Percentiles rank a stretch among this genome's conserved stretches.
phyloP scores from a whole-genome alignment of 768 basidiomycete genomes.

The Collybia mongolica region DNA sequence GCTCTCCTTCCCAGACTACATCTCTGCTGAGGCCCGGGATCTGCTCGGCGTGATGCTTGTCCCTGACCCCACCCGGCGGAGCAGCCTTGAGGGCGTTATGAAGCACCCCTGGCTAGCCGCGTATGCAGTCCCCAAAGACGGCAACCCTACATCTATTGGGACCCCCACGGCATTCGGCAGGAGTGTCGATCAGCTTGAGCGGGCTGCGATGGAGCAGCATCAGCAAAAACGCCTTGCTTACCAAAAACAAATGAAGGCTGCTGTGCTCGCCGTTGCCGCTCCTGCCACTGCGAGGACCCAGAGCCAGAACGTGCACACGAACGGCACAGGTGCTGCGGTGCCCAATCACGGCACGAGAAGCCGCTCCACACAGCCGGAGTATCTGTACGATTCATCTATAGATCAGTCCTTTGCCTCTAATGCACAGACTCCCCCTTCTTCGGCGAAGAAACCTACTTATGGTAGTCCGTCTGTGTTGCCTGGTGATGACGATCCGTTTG shows the following conservation, averaged over 20 bases:
- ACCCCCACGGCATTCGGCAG: slow-evolving; percentile 54
- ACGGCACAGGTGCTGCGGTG: slow-evolving; percentile 29
- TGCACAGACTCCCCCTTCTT: slow-evolving; percentile 25
- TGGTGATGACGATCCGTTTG: slow-evolving; percentile 75
- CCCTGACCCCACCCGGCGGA: slow-evolving; percentile 81
- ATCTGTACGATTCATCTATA: slow-evolving; percentile 70
- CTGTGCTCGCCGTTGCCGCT: slow-evolving; percentile 26
- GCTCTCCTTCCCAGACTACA: slow-evolving; percentile 95
- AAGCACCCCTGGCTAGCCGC: slow-evolving; percentile 81
- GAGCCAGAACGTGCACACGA: slow-evolving; percentile 54
- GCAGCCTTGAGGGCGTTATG: slow-evolving; percentile 79
- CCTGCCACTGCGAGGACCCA: slow-evolving; percentile 41
- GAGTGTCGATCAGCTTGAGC: slow-evolving; percentile 77
- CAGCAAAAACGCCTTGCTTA: slow-evolving; percentile 80
- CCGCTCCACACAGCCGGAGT: slow-evolving; percentile 67
- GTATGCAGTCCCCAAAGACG: slow-evolving; percentile 41
- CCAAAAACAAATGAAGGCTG: slow-evolving; percentile 74
- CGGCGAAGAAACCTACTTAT: slow-evolving; percentile 21
- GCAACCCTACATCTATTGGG: slow-evolving; percentile 18
- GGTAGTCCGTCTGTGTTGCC: slow-evolving; percentile 34
- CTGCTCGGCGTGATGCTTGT: slow-evolving; percentile 92
- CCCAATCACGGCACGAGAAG: slow-evolving; percentile 40
- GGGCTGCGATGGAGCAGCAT: slow-evolving; percentile 79
- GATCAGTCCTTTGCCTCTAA: slow-evolving; percentile 45
- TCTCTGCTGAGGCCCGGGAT: slow-evolving; percentile 80